phyloP scores from a whole-genome alignment of 176 grass and related monocot genomes.

The Saccharum spontaneum region DNA sequence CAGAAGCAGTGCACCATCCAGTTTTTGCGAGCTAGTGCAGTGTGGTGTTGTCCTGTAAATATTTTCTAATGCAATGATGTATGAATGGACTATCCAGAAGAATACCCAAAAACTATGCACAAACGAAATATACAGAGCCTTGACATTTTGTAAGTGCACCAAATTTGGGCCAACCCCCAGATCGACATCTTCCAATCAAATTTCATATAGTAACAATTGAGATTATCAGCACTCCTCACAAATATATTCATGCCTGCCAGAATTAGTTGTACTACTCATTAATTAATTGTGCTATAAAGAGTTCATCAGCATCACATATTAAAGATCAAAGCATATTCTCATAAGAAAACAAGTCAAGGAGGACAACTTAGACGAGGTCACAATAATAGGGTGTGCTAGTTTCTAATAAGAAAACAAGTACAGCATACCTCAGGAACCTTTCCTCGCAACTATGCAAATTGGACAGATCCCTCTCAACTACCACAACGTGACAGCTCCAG shows the following conservation, averaged over 20 bases:
- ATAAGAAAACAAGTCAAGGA: no score
- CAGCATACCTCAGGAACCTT: conserved; percentile 33
- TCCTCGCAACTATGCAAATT: background rate
- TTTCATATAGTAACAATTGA: background rate
- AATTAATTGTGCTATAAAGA: background rate
- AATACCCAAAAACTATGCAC: background rate
- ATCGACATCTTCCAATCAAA: conserved; percentile 18
- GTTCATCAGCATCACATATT: background rate
- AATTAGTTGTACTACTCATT: background rate
- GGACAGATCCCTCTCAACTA: conserved; percentile 35
- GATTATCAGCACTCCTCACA: background rate
- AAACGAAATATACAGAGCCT: conserved; percentile 2
- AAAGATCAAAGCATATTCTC: background rate
- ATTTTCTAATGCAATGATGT: background rate
- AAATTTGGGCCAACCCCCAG: background rate
- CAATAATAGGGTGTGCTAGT: conserved; percentile 15
- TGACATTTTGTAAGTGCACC: background rate
- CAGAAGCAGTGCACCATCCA: no score
- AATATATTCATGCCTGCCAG: background rate
- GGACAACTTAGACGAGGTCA: no score
- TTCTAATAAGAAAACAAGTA: conserved; percentile 31
- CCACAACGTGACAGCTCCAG: conserved; percentile 35
- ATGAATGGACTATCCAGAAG: conserved; percentile 1
- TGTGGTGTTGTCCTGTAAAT: background rate
- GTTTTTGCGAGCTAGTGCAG: background rate